Base-by-base conservation (phyloP, 495 filamentous ascomycete genomes). In the Venustampulla echinocandica region DNA sequence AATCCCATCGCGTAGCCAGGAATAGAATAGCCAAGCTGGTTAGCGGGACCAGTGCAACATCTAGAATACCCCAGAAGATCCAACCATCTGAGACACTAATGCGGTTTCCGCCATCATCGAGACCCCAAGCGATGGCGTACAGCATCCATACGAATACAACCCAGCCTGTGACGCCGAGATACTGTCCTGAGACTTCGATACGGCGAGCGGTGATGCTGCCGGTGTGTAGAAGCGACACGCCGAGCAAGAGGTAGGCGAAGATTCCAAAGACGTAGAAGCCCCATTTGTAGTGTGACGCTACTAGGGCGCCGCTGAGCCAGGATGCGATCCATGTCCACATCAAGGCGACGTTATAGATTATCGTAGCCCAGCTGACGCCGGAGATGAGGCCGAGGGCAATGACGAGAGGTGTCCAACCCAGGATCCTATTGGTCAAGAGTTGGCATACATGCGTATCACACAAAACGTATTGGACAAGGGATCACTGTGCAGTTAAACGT, bases 61-160 rank as follows among this genome's bases (percentile, higher is more conserved):
- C 83, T 11, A 87, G 60, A n/a, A 85, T 65, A n/a, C 81, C 80
- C 51, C 84, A 86, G 61, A 87, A 87, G 46, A 84, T 62, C 11
- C 73, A 69, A 50, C 79, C 78, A 2, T 69, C 74, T 46, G 82
- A 80, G 0, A 79, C 73, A 1, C 74, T 57, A 46, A 85, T 81
- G 45, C 73, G 61, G 56, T 86, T 85, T 3, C 80, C 79, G 23
- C 81, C 82, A 49, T 87, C 83, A 30, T 63, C 68, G 9, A 86
- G 51, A 44, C 80, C 84, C 72, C 76, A 87, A 10, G 71, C 72
- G 46, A 87, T 71, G 3, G 83, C 81, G 60, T 86, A 87, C n/a
- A 85, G 59, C 22, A 80, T 54, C 76, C 60, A 88, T 55, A 69
- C 66, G 47, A 81, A 64, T 18, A 76, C 59, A 6, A 73, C 64